Evolutionary conservation across 1,139 yeast genomes (phyloP).

Genomic region (Chernovozyma aurita): DNA sequence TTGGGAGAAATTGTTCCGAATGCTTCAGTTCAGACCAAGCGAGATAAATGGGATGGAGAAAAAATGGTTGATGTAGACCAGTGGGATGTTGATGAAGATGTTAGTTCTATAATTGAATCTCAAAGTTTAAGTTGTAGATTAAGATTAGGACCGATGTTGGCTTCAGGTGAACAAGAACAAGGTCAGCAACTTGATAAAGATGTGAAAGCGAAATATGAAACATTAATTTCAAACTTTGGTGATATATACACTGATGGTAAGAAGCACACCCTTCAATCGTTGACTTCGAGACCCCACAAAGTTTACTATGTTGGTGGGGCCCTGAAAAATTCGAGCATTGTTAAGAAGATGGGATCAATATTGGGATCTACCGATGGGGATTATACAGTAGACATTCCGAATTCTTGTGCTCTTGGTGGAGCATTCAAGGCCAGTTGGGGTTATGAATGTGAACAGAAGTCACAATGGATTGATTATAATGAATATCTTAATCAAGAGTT

Average conservation of each 20-base stretch:
- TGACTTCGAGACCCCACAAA: slow-evolving; percentile 58
- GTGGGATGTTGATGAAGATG: slow-evolving; percentile 62
- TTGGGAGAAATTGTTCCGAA: slow-evolving; percentile 87
- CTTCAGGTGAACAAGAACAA: slow-evolving; percentile 8
- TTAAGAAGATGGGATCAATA: slow-evolving; percentile 64
- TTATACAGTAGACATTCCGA: slow-evolving; percentile 70
- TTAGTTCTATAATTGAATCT: slow-evolving; percentile 73
- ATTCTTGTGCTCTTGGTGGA: slow-evolving; percentile 95
- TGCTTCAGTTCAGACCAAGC: slow-evolving; percentile 54
- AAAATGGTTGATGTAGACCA: slow-evolving; percentile 19
- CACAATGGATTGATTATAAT: slow-evolving; percentile 37
- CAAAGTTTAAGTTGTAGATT: slow-evolving; percentile 83
- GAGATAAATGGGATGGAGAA: slow-evolving; percentile 34
- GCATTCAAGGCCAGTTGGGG: slow-evolving; percentile 85
- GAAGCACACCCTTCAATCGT: slow-evolving; percentile 35
- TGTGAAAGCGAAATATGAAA: slow-evolving; percentile 12
- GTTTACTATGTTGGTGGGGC: slow-evolving; percentile 89
- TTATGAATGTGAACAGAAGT: slow-evolving; percentile 30
- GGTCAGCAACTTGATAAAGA: slow-evolving; percentile 13
- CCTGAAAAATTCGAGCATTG: slow-evolving; percentile 65
- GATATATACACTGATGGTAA: slow-evolving; percentile 48
- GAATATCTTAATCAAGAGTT: slow-evolving; percentile 40
- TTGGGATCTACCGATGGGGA: slow-evolving; percentile 63
- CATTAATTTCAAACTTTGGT: slow-evolving; percentile 32
- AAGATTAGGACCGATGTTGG: slow-evolving; percentile 69